A percentile compares a stretch with the other conserved stretches of the same genome.
phyloP scores from a whole-genome alignment of 768 basidiomycete genomes.

The Rhodosporidiobolus odoratus region DNA sequence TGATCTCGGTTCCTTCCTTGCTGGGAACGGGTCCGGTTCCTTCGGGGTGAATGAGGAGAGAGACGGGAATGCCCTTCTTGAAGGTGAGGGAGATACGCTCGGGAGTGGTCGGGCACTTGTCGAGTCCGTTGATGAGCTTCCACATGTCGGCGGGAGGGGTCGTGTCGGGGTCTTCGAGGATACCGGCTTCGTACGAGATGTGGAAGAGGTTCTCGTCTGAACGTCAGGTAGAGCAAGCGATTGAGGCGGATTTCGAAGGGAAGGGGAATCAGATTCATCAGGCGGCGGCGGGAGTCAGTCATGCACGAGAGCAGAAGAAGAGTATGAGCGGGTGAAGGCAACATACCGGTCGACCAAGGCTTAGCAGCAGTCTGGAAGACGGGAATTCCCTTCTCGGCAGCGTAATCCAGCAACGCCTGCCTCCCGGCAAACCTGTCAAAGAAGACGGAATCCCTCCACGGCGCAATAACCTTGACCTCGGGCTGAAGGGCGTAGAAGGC shows the following conservation, averaged over 20 bases:
- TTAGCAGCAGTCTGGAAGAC: slow-evolving; percentile 92
- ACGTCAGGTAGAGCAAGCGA: background rate
- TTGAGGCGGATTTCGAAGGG: too few species aligned
- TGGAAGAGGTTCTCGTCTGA: slow-evolving; percentile 97
- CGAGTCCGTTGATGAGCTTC: slow-evolving; percentile 84
- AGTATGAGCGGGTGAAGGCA: too few species aligned
- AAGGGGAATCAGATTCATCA: too few species aligned
- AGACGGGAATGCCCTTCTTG: slow-evolving; percentile 75
- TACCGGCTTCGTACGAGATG: slow-evolving; percentile 99
- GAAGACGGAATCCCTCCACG: slow-evolving; percentile 97
- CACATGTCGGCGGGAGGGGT: slow-evolving; percentile 98
- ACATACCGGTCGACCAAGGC: slow-evolving; percentile 83
- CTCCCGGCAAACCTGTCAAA: slow-evolving; percentile 97
- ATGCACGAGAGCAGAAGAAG: background rate
- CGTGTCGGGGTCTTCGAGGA: slow-evolving; percentile 91
- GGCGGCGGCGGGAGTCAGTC: background rate
- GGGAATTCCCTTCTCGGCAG: slow-evolving; percentile 79
- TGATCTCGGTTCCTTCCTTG: slow-evolving; percentile 56
- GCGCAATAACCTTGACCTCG: slow-evolving; percentile 96
- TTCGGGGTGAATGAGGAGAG: slow-evolving; percentile 56
- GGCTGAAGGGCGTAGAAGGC: slow-evolving; percentile 98
- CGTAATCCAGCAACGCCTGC: slow-evolving; percentile 83
- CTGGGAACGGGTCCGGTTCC: slow-evolving; percentile 31
- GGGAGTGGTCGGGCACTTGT: slow-evolving; percentile 70
- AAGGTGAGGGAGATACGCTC: slow-evolving; percentile 83